A percentile compares a stretch with the other conserved stretches of the same genome.
phyloP scores from a whole-genome alignment of 371 early-diverging fungal species.

The Fennellomyces sp. region DNA sequence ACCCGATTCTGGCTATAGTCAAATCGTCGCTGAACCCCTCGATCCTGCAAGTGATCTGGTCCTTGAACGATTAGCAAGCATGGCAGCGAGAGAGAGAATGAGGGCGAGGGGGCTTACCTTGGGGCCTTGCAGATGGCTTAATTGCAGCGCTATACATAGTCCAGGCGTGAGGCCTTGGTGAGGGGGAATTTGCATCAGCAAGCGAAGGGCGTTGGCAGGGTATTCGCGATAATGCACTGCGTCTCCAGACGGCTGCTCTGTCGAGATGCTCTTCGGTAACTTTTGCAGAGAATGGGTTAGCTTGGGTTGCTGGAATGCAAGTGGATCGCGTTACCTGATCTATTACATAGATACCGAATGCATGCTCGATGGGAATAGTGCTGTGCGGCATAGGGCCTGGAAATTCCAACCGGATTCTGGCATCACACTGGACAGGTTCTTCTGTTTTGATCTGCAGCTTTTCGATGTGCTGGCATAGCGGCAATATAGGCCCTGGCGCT shows the following conservation, averaged over 20 bases:
- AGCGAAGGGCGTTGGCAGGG: neutral
- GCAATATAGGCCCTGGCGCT: neutral
- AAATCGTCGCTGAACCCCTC: neutral
- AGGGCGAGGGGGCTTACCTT: neutral
- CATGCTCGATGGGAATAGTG: constrained; percentile 21
- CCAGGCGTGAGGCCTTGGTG: neutral
- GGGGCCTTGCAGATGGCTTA: constrained; percentile 4
- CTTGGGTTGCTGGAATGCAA: neutral
- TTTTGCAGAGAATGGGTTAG: too few relatives aligned
- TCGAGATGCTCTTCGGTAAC: neutral
- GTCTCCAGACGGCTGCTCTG: neutral
- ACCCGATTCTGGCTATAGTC: neutral
- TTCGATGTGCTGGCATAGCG: constrained; percentile 13
- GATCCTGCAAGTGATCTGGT: neutral
- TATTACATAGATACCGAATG: constrained; percentile 44
- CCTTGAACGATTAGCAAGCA: neutral
- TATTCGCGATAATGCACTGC: neutral
- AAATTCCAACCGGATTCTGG: constrained; percentile 18
- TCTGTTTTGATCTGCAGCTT: constrained; percentile 11
- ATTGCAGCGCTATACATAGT: neutral
- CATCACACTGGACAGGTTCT: constrained; percentile 25
- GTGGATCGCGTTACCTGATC: constrained; percentile 32
- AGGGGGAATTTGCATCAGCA: neutral
- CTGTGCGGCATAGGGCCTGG: constrained; percentile 20
- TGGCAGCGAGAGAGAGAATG: too few relatives aligned